Base-by-base conservation (phyloP, 2,329 filamentous ascomycete species). In the Aphanoascus verrucosus region DNA sequence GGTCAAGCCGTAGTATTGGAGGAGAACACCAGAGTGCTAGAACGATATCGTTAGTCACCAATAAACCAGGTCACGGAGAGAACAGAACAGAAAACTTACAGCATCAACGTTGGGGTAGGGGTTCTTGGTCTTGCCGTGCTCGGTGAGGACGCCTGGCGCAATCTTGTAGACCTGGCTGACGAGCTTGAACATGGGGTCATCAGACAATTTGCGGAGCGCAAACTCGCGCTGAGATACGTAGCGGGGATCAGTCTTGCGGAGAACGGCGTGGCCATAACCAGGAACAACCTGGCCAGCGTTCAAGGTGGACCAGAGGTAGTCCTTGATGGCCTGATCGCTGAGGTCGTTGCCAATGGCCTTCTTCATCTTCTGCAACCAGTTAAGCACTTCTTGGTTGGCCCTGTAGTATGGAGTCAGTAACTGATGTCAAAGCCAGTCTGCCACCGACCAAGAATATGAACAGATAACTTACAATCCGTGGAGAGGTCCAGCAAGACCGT, bases 141-240 rank as follows among this genome's bases (percentile, higher is more conserved):
- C 89, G 62, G 93, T 98, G 72, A 98, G 81, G 66, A 98, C 93
- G 68, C 85, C 86, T 61, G 93, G 93, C 61, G 93, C 93, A 67
- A 98, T 97, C 88, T 98, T 98, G 87, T 97, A 98, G 65, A 98
- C 93, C 80, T 98, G 93, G 82, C 87, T 94, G 77, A 98, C 93
- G 64, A 98, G 87, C 83, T 98, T 89, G 88, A 96, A 98, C 90
- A 98, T 94, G 67, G 91, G 90, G 81, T 97, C 93, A 68, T 95
- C 81, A 69, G 91, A 88, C 72, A 96, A 84, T 73, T 96, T 88
- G 78, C 87, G 81, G 65, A 90, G 87, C 60, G 91, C 93, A 66
- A 98, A 98, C 72, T 90, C 85, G 78, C 93, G 90, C 83, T 98
- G 93, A 63, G 90, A 94, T 70, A 88, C 88, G 82, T 98, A 98